Evolutionary conservation across 2,329 filamentous ascomycete species (phyloP), one percentile per base, ranked within the genome.

Genomic region (Hypoxylon sp.): DNA sequence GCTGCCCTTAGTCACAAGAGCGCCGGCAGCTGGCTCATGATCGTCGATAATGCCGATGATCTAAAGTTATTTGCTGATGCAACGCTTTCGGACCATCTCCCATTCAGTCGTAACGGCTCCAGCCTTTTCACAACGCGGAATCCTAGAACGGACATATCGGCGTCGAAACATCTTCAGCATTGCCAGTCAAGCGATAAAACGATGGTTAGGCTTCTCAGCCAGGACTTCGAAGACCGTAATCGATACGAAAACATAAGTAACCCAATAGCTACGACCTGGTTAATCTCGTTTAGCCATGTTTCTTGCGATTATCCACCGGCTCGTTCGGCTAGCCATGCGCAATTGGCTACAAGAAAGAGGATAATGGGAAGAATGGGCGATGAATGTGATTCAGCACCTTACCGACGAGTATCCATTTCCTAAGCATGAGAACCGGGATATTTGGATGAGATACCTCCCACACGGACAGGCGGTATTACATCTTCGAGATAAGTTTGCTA

Each of bases 31-130:
- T 81, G 77, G 78, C 66, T 81, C 1, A 52, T 81, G 35, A 66
- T 81, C 33, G 47, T 81, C n/a, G 77, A 81, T 50, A 81, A 79
- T 46, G 75, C 74, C 10, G 76, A 81, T 50, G 75, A 81, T 52
- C 43, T 45, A 3, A 54, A 71, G 1, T 52, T 78, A 2, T 50
- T 76, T 0, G 67, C 71, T 33, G 62, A 23, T 5, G 10, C 27
- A 3, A 37, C 20, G 27, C 59, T 63, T 11, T 35, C 24, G 5
- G 48, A 71, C 4, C 70, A 70, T 58, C 60, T 79, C 4, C 76
- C 74, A 33, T 67, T 45, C 29, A 71, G 62, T 49, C 24, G 35
- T 6, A 65, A 52, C 18, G 71, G 73, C n/a, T 67, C 64, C 1
- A 70, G 75, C 33, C 55, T 75, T 0, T 70, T 75, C 48, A 75